phyloP scores from a whole-genome alignment of 2,329 filamentous ascomycete species.

The Colletotrichum chrysophilum region DNA sequence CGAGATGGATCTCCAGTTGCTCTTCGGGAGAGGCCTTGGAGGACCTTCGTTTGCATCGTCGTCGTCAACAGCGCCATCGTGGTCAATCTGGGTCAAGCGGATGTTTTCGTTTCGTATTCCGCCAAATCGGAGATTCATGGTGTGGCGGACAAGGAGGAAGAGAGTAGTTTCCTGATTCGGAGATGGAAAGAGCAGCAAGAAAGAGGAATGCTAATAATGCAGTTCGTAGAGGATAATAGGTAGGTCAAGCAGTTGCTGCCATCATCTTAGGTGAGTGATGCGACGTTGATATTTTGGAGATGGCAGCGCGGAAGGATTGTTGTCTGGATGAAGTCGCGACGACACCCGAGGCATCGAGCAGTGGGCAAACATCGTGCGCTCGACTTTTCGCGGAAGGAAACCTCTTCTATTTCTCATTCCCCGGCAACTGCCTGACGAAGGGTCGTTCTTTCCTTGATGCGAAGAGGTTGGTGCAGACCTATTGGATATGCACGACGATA shows the following conservation, averaged over 20 bases:
- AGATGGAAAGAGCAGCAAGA: not conserved
- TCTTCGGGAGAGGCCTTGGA: not conserved
- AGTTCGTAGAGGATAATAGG: not conserved
- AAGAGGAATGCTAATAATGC: not conserved
- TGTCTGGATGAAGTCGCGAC: not conserved
- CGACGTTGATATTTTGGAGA: not conserved
- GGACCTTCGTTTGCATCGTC: not conserved
- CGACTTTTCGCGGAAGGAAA: not conserved
- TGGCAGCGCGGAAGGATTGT: not conserved
- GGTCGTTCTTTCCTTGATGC: not conserved
- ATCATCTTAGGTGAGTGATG: not conserved
- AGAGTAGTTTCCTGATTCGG: not conserved
- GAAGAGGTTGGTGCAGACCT: not conserved
- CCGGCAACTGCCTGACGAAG: not conserved
- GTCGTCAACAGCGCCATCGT: conserved; percentile 12
- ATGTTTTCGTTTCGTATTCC: not conserved
- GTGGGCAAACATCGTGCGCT: not conserved
- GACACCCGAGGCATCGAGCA: not conserved
- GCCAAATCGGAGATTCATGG: not conserved
- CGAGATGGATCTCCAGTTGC: conserved; percentile 28
- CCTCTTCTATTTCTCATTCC: not conserved
- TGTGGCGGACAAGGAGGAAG: not conserved
- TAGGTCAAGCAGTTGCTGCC: not conserved
- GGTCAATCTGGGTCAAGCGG: not conserved
- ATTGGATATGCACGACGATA: not conserved